Percentiles rank a stretch among this genome's conserved stretches.
These are phyloP conservation scores for Xylariomycetidae sp. DNA, from an alignment of 2,329 filamentous ascomycete species.

Conservation along the genomic window DNA sequence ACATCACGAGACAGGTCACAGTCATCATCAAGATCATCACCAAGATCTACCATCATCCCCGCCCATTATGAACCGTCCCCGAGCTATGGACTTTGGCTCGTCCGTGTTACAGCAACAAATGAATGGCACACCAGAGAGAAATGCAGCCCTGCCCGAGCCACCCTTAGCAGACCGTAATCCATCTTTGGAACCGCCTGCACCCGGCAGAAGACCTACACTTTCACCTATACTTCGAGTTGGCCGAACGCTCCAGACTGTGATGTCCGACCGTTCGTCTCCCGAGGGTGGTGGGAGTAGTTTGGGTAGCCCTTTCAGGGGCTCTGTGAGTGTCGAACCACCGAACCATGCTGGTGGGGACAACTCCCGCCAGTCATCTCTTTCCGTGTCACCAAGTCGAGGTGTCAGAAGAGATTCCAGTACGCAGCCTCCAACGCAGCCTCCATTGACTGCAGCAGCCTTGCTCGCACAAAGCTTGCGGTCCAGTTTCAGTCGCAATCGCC, in stretches of 20 bases:
- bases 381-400: conserved; percentile 14
- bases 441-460: conserved; percentile 11
- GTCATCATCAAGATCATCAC: conserved; percentile 9
- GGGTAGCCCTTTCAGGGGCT: conserved; percentile 49
- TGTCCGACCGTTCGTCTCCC: conserved; percentile 53
- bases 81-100: conserved; percentile 17
- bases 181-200: conserved; percentile 16
- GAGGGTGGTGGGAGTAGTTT: conserved; percentile 44
- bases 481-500: conserved; percentile 12
- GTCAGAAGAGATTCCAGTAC: conserved; percentile 6
- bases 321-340: conserved; percentile 22
- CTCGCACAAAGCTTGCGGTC: conserved; percentile 15
- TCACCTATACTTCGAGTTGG: conserved; percentile 55
- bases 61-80: conserved; percentile 21
- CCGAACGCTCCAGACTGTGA: conserved; percentile 50
- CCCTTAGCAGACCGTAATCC: conserved; percentile 11
- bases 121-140: conserved; percentile 12
- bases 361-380: conserved; percentile 19
- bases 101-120: conserved; percentile 17
- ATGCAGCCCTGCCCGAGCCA: conserved; percentile 13
- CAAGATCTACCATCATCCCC: conserved; percentile 30
- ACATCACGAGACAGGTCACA: conserved; percentile 1
- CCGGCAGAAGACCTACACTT: conserved; percentile 27
- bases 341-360: conserved; percentile 12
- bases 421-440: conserved; percentile 11